Evolutionary conservation across 257 asterid genomes (phyloP).

Genomic region (Eustoma russellianum): DNA sequence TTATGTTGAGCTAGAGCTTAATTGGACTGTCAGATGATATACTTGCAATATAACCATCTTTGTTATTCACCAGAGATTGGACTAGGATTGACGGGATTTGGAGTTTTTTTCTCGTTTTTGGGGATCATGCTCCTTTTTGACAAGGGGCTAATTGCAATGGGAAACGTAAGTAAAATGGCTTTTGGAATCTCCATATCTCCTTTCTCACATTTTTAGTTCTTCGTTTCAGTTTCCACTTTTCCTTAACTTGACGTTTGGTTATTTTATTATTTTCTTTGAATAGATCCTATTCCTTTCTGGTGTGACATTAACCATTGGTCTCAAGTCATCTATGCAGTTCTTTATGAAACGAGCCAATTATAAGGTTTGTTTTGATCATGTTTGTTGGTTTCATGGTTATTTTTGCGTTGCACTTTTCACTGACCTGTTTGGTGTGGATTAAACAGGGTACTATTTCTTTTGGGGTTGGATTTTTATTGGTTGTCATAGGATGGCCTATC

Average conservation of each 20-base stretch:
- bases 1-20: too few relatives aligned
- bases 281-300: constrained; percentile 98
- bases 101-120: constrained; percentile 76
- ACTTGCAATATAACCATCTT: too few relatives aligned
- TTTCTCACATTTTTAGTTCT: not conserved
- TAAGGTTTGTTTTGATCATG: constrained; percentile 39
- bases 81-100: constrained; percentile 92
- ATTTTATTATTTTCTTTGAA: constrained; percentile 15
- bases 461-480: constrained; percentile 76
- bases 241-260: constrained; percentile 1
- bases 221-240: constrained; percentile 2
- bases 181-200: constrained; percentile 6
- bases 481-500: constrained; percentile 89
- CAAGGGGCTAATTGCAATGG: constrained; percentile 94
- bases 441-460: constrained; percentile 69
- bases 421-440: constrained; percentile 4
- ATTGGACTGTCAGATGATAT: too few relatives aligned
- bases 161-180: constrained; percentile 56
- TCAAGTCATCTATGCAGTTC: constrained; percentile 80
- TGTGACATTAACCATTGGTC: constrained; percentile 80
- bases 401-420: constrained; percentile 3
- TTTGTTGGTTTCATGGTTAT: not conserved
- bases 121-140: constrained; percentile 85
- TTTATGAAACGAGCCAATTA: constrained; percentile 78
- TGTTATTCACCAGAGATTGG: constrained; percentile 62